These are phyloP conservation scores for Phialocephala subalpina DNA, from an alignment of 2,329 filamentous ascomycete genomes.

Conservation along the genomic window DNA sequence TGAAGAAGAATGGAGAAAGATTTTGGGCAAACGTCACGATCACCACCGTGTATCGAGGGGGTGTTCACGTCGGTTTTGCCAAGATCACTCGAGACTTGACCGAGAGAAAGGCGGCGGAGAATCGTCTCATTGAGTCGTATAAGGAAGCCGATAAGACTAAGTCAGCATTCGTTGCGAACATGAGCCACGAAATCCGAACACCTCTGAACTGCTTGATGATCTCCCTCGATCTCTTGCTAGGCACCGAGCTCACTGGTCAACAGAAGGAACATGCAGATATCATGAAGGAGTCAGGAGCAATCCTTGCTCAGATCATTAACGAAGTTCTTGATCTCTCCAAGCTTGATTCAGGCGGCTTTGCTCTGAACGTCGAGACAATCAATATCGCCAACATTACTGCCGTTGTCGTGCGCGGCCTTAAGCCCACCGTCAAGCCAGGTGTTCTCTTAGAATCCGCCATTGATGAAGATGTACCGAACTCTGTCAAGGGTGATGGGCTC, in stretches of 20 bases:
- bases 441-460: slow-evolving; percentile 55
- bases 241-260: slow-evolving; percentile 58
- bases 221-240: slow-evolving; percentile 63
- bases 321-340: slow-evolving; percentile 74
- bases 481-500: slow-evolving; percentile 63
- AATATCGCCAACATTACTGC: slow-evolving; percentile 42
- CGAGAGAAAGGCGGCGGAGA: slow-evolving; percentile 61
- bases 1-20: slow-evolving; percentile 62
- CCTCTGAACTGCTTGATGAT: slow-evolving; percentile 71
- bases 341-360: slow-evolving; percentile 65
- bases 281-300: slow-evolving; percentile 65
- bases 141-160: slow-evolving; percentile 71
- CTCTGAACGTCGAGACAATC: slow-evolving; percentile 45
- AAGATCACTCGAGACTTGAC: slow-evolving; percentile 67
- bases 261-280: slow-evolving; percentile 65
- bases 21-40: slow-evolving; percentile 70
- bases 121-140: slow-evolving; percentile 62
- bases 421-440: slow-evolving; percentile 53
- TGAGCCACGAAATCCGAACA: slow-evolving; percentile 70
- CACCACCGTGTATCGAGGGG: slow-evolving; percentile 60
- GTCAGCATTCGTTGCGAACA: slow-evolving; percentile 68
- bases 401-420: slow-evolving; percentile 59
- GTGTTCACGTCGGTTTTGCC: slow-evolving; percentile 62
- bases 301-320: slow-evolving; percentile 68
- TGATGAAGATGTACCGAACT: slow-evolving; percentile 55